These are phyloP conservation scores for Ottelia alismoides DNA, from an alignment of 106 monocot genomes.

Conservation along the genomic window DNA sequence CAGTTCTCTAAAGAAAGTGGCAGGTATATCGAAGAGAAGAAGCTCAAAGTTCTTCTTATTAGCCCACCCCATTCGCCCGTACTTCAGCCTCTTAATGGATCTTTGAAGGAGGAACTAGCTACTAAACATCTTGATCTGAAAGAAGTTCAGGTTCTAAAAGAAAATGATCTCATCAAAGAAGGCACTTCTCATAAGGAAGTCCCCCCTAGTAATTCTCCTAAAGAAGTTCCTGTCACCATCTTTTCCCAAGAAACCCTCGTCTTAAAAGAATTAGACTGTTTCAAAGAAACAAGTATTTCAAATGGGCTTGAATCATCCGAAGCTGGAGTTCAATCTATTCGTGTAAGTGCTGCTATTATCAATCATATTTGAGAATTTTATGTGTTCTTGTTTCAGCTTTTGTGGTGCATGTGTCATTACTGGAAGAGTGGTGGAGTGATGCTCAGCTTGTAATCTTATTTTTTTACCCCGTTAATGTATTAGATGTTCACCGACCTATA, in stretches of 20 bases:
- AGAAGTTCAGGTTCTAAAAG: conserved; percentile 13
- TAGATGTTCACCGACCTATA: too few relatives aligned
- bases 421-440: too few relatives aligned
- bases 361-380: background rate
- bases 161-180: too few relatives aligned
- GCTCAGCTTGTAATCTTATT: too few relatives aligned
- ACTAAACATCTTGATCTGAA: conserved; percentile 1
- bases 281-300: background rate
- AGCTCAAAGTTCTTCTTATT: conserved; percentile 61
- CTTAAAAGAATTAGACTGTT: background rate
- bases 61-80: conserved; percentile 55
- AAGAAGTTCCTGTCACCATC: too few relatives aligned
- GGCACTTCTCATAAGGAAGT: too few relatives aligned
- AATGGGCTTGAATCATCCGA: conserved; percentile 1
- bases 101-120: conserved; percentile 26
- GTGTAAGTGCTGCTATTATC: conserved; percentile 25
- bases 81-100: conserved; percentile 29
- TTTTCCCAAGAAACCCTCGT: conserved; percentile 5
- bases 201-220: too few relatives aligned
- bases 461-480: too few relatives aligned
- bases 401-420: too few relatives aligned
- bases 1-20: conserved; percentile 76
- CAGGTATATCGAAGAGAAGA: conserved; percentile 55
- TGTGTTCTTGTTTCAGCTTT: background rate
- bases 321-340: conserved; percentile 12